Evolutionary conservation across 176 grass and related monocot species (phyloP).

Genomic region (Bothriochloa decipiens): DNA sequence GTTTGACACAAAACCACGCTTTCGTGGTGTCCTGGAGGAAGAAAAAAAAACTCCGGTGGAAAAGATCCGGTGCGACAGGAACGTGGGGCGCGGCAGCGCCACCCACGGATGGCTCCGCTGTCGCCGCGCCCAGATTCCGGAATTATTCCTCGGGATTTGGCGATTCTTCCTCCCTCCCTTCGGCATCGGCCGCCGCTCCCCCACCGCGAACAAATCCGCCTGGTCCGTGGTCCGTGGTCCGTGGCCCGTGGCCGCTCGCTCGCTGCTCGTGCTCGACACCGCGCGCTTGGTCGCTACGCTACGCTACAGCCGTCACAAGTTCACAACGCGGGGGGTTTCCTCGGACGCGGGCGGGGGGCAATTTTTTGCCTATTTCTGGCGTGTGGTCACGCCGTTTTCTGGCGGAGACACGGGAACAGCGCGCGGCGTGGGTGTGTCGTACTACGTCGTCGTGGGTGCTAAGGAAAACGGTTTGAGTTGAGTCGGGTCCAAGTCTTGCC

Average conservation of each 20-base stretch:
- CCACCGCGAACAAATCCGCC: not conserved
- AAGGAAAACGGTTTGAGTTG: not conserved
- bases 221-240: not conserved
- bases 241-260: not conserved
- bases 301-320: not conserved
- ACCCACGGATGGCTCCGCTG: constrained; percentile 8
- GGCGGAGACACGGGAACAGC: not conserved
- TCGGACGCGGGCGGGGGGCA: not conserved
- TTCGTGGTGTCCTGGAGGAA: no score
- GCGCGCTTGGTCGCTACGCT: not conserved
- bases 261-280: no score
- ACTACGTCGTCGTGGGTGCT: not conserved
- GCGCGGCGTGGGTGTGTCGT: no score
- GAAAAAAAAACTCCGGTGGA: no score
- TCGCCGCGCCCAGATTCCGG: not conserved
- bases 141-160: constrained; percentile 36
- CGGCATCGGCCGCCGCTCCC: not conserved
- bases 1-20: no score
- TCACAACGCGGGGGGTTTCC: no score
- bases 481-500: not conserved
- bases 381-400: not conserved
- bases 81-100: not conserved
- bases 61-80: not conserved
- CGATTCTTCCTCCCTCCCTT: not conserved
- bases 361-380: not conserved